A percentile compares a stretch with the other conserved stretches of the same genome.
Conservation (phyloP, 2,329 filamentous ascomycete genomes). For the Botryosphaeria dothidea region DNA sequence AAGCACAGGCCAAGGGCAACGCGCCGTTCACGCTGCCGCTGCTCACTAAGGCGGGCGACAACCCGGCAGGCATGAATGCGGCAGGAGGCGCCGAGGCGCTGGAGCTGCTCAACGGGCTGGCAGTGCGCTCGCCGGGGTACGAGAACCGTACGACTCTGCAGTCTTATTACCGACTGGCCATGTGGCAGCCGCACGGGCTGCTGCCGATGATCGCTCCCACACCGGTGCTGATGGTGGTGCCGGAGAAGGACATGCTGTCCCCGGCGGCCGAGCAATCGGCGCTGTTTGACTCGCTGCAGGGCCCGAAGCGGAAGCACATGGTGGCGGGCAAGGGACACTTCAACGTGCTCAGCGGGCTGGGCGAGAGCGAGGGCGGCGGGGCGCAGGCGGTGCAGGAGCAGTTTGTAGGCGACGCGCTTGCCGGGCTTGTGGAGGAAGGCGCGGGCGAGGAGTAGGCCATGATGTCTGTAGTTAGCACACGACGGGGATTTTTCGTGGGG, state of each 20-base stretch:
- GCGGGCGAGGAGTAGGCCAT: neutral
- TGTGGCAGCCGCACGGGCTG: slow-evolving; percentile 19
- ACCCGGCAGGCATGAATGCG: slow-evolving; percentile 32
- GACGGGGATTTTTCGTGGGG: neutral
- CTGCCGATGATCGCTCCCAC: slow-evolving; percentile 26
- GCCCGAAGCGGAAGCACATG: slow-evolving; percentile 27
- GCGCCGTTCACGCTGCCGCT: slow-evolving; percentile 39
- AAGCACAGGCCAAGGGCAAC: slow-evolving; percentile 35
- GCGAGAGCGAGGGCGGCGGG: neutral
- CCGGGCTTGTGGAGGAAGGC: neutral
- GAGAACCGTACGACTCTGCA: slow-evolving; percentile 31
- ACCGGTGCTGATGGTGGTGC: slow-evolving; percentile 29
- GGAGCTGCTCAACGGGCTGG: neutral
- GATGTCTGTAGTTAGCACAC: neutral
- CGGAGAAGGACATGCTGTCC: slow-evolving; percentile 29
- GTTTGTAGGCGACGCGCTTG: neutral
- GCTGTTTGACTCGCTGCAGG: slow-evolving; percentile 24
- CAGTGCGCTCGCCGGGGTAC: slow-evolving; percentile 11
- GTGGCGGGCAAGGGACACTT: slow-evolving; percentile 30
- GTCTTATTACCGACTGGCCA: slow-evolving; percentile 28
- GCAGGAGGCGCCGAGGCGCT: neutral
- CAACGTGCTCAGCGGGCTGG: slow-evolving; percentile 26
- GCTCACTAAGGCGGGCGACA: slow-evolving; percentile 39
- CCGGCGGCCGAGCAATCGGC: slow-evolving; percentile 26
- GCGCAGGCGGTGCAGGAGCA: neutral